Percentiles rank a stretch among this genome's conserved stretches.
These are phyloP conservation scores for Paracamarosporium sp. DNA, from an alignment of 2,329 filamentous ascomycete species.

Conservation along the genomic window DNA sequence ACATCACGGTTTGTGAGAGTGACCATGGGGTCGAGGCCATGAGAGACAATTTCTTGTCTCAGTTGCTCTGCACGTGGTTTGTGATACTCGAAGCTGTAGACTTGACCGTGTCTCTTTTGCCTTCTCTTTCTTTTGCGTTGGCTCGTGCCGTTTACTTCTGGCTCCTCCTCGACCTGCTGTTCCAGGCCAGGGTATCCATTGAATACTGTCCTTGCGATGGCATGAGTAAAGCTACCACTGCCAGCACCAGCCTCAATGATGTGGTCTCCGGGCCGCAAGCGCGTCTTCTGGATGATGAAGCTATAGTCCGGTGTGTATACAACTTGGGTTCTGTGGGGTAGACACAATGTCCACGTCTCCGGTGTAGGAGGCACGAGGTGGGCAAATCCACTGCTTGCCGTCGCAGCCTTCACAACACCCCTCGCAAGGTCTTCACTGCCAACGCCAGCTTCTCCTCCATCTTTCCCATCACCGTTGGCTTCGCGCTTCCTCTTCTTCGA, in stretches of 20 bases:
- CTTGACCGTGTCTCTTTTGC: slow-evolving; percentile 63
- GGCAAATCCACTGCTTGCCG: slow-evolving; percentile 72
- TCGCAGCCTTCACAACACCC: slow-evolving; percentile 45
- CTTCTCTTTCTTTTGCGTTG: slow-evolving; percentile 32
- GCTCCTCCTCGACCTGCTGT: slow-evolving; percentile 21
- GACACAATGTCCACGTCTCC: slow-evolving; percentile 79
- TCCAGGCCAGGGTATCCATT: slow-evolving; percentile 65
- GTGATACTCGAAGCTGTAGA: slow-evolving; percentile 86
- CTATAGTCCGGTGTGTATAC: slow-evolving; percentile 89
- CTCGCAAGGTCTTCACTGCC: slow-evolving; percentile 42
- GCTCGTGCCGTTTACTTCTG: slow-evolving; percentile 42
- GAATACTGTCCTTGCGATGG: slow-evolving; percentile 76
- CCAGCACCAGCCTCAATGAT: slow-evolving; percentile 84
- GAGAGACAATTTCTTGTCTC: slow-evolving; percentile 71
- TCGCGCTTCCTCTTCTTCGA: slow-evolving; percentile 57
- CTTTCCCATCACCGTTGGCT: slow-evolving; percentile 38
- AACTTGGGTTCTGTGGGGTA: slow-evolving; percentile 84
- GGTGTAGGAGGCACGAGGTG: slow-evolving; percentile 81
- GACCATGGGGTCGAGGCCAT: slow-evolving; percentile 70
- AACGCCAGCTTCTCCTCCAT: slow-evolving; percentile 12
- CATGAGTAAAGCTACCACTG: slow-evolving; percentile 85
- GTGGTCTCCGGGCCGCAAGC: slow-evolving; percentile 73
- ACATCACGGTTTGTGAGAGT: slow-evolving; percentile 80
- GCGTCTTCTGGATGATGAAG: slow-evolving; percentile 79
- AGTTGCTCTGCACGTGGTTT: slow-evolving; percentile 74